These are phyloP conservation scores for Cutaneotrichosporon mucoides DNA, from an alignment of 1,284 basidiomycete species.

Conservation along the genomic window DNA sequence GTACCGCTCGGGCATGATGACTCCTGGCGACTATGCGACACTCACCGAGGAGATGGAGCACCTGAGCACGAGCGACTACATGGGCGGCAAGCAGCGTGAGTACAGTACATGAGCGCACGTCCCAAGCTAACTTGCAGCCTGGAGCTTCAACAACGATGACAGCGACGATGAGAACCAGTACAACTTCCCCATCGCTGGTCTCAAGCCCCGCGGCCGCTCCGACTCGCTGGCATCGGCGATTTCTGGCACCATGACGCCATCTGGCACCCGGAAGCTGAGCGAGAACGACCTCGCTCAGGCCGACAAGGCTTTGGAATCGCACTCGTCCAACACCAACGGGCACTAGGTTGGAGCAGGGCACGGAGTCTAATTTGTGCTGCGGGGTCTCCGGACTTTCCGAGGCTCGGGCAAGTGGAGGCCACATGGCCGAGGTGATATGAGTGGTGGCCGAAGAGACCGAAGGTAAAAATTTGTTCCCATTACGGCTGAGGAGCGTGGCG, in stretches of 20 bases:
- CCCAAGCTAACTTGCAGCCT: slow-evolving; percentile 24
- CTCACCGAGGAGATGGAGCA: slow-evolving; percentile 92
- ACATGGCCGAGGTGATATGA: too few relatives aligned
- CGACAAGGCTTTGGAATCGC: slow-evolving; percentile 65
- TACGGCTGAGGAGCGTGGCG: too few relatives aligned
- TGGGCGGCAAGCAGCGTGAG: slow-evolving; percentile 64
- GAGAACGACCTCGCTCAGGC: slow-evolving; percentile 78
- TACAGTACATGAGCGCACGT: slow-evolving; percentile 29
- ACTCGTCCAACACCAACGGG: slow-evolving; percentile 5
- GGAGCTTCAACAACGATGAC: slow-evolving; percentile 49
- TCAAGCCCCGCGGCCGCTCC: slow-evolving; percentile 79
- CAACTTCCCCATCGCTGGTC: slow-evolving; percentile 87
- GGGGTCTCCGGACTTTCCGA: neutral
- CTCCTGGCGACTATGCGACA: slow-evolving; percentile 81
- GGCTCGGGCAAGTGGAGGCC: too few relatives aligned
- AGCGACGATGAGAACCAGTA: slow-evolving; percentile 76
- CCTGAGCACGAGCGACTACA: slow-evolving; percentile 81
- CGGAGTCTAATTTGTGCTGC: neutral
- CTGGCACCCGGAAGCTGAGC: slow-evolving; percentile 70
- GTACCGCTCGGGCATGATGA: slow-evolving; percentile 69
- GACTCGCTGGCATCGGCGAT: slow-evolving; percentile 63
- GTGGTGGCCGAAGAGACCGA: too few relatives aligned
- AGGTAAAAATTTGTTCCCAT: too few relatives aligned
- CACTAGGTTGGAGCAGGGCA: neutral
- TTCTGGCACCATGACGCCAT: slow-evolving; percentile 83